phyloP scores from a whole-genome alignment of 1,284 basidiomycete species.

The Rhodotorula glutinis region DNA sequence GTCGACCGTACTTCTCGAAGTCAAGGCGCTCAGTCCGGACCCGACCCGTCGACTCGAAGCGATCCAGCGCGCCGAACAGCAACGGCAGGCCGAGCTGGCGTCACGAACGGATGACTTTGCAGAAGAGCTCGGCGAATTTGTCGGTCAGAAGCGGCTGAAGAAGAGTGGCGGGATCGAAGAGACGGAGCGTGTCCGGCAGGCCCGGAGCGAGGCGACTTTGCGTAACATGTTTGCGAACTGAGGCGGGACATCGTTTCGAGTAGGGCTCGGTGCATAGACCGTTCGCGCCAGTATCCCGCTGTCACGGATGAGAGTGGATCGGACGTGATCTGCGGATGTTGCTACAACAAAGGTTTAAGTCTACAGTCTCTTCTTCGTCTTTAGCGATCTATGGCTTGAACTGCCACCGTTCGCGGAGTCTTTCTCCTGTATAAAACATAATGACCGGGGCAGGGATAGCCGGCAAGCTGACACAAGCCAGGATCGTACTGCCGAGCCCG shows the following conservation, averaged over 20 bases:
- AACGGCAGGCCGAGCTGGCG: constrained; percentile 68
- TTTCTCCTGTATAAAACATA: constrained; percentile 50
- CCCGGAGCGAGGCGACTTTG: constrained; percentile 73
- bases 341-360: too few species aligned
- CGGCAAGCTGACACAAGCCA: constrained; percentile 49
- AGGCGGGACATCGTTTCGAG: too few species aligned
- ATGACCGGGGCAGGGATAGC: constrained; percentile 51
- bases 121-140: constrained; percentile 75
- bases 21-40: constrained; percentile 74
- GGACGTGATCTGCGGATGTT: too few species aligned
- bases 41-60: constrained; percentile 73
- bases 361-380: too few species aligned
- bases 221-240: constrained; percentile 69
- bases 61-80: constrained; percentile 79
- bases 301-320: too few species aligned
- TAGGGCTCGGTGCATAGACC: neutral
- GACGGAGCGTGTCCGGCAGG: constrained; percentile 76
- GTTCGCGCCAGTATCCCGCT: too few species aligned
- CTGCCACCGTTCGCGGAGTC: constrained; percentile 47
- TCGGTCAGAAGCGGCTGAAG: constrained; percentile 75
- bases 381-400: constrained; percentile 42
- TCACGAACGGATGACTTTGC: constrained; percentile 72
- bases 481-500: constrained; percentile 51
- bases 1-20: constrained; percentile 78
- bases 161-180: constrained; percentile 95